A percentile compares a stretch with the other conserved stretches of the same genome.
Evolutionary conservation across 2,329 filamentous ascomycete species (phyloP).

Genomic region (Podosphaera xanthii): DNA sequence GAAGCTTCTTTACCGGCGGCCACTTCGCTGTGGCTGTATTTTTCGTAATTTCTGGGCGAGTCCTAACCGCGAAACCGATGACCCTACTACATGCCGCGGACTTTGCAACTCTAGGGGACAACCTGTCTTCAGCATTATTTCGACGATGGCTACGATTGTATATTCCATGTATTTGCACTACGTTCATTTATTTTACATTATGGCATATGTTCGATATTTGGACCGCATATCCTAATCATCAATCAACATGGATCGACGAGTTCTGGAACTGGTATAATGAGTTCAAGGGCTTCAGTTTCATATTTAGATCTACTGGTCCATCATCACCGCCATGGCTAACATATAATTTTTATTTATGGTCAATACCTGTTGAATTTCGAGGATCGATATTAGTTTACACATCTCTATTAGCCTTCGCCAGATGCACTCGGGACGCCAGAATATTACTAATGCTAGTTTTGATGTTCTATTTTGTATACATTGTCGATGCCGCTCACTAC

Average conservation of each 20-base stretch:
- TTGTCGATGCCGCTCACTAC: slow-evolving; percentile 40
- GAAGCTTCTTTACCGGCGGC: slow-evolving; percentile 36
- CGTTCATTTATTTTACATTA: slow-evolving; percentile 16
- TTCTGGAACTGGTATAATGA: slow-evolving; percentile 20
- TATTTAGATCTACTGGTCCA: slow-evolving; percentile 31
- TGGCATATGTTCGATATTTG: slow-evolving; percentile 14
- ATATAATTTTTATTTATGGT: slow-evolving; percentile 34
- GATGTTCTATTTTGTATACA: slow-evolving; percentile 42
- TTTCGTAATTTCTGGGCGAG: slow-evolving; percentile 28
- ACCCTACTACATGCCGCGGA: slow-evolving; percentile 19
- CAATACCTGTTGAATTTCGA: slow-evolving; percentile 36
- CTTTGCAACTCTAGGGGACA: slow-evolving; percentile 17
- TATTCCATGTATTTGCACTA: slow-evolving; percentile 22
- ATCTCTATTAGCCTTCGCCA: slow-evolving; percentile 27
- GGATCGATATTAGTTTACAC: slow-evolving; percentile 43
- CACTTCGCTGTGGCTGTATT: slow-evolving; percentile 33
- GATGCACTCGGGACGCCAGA: slow-evolving; percentile 29
- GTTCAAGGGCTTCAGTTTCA: slow-evolving; percentile 45
- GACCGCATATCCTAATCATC: slow-evolving; percentile 6
- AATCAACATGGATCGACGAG: slow-evolving; percentile 9
- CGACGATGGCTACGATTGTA: slow-evolving; percentile 24
- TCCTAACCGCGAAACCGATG: slow-evolving; percentile 22
- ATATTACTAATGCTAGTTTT: slow-evolving; percentile 29
- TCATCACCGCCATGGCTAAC: slow-evolving; percentile 26
- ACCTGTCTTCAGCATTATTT: slow-evolving; percentile 24